These are phyloP conservation scores for Scheffersomyces titani DNA, from an alignment of 1,139 yeast genomes.

Conservation along the genomic window DNA sequence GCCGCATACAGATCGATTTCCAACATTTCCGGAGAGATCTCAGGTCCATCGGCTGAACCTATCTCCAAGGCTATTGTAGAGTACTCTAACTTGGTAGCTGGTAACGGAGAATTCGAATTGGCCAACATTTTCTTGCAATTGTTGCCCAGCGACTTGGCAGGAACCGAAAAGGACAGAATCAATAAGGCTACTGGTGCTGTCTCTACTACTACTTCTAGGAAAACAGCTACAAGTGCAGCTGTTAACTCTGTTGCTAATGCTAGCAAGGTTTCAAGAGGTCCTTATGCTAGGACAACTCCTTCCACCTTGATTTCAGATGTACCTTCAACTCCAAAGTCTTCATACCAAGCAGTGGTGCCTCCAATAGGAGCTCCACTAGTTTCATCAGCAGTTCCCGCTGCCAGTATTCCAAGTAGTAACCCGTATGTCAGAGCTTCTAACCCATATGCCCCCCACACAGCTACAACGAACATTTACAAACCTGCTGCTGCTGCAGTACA, in stretches of 20 bases:
- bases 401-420: slow-evolving; percentile 18
- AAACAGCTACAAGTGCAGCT: slow-evolving; percentile 6
- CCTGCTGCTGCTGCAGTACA: slow-evolving; percentile 12
- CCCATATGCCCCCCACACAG: slow-evolving; percentile 29
- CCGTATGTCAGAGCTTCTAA: slow-evolving; percentile 27
- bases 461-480: slow-evolving; percentile 16
- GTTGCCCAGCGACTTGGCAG: slow-evolving; percentile 61
- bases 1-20: slow-evolving; percentile 69
- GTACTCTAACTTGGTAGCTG: slow-evolving; percentile 77
- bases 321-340: slow-evolving; percentile 8
- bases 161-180: slow-evolving; percentile 77
- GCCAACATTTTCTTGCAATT: slow-evolving; percentile 71
- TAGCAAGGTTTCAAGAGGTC: slow-evolving; percentile 3
- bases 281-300: slow-evolving; percentile 11
- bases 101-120: slow-evolving; percentile 80
- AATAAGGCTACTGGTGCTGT: slow-evolving; percentile 48
- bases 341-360: slow-evolving; percentile 7
- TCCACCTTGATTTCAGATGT: slow-evolving; percentile 2
- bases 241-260: slow-evolving; percentile 6
- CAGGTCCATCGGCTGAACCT: slow-evolving; percentile 51
- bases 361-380: slow-evolving; percentile 5
- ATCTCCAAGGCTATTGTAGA: slow-evolving; percentile 67
- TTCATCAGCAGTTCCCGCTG: slow-evolving; percentile 10
- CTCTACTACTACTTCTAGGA: slow-evolving; percentile 3
- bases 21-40: slow-evolving; percentile 37